These are phyloP conservation scores for Stygiomarasmius scandens DNA, from an alignment of 1,284 basidiomycete genomes.

Conservation along the genomic window DNA sequence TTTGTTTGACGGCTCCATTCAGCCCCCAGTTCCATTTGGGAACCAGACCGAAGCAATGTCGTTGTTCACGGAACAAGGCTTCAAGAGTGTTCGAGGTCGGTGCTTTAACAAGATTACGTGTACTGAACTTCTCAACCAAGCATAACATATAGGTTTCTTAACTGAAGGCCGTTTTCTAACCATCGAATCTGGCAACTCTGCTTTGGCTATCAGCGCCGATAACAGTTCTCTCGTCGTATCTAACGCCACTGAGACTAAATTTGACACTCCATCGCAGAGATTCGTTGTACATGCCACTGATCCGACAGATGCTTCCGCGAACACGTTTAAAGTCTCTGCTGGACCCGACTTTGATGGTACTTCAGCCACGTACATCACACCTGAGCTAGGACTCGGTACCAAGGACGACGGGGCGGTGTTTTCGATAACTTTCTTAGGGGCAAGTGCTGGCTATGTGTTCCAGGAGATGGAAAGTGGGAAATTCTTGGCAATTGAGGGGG, in stretches of 20 bases:
- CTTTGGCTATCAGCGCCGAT: slow-evolving; percentile 2
- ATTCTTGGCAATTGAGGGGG: slow-evolving; percentile 3
- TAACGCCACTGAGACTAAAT: not conserved
- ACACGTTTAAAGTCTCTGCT: slow-evolving; percentile 12
- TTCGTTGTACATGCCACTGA: slow-evolving; percentile 15
- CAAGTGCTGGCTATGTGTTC: slow-evolving; percentile 2
- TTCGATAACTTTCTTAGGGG: slow-evolving; percentile 2
- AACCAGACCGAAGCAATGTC: slow-evolving; percentile 4
- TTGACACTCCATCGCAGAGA: slow-evolving; percentile 9
- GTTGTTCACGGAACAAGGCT: slow-evolving; percentile 9
- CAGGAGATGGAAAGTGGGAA: slow-evolving; percentile 1
- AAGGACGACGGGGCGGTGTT: slow-evolving; percentile 10
- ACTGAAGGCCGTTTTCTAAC: slow-evolving; percentile 13
- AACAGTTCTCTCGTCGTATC: slow-evolving; percentile 4
- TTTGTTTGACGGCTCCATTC: slow-evolving; percentile 2
- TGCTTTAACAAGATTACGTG: not conserved
- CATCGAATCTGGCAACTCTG: slow-evolving; percentile 7
- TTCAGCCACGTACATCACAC: not conserved
- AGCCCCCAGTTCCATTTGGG: slow-evolving; percentile 9
- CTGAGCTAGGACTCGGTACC: slow-evolving; percentile 2
- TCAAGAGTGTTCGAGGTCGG: slow-evolving; percentile 10
- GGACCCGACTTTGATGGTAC: not conserved
- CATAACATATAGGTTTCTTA: not conserved
- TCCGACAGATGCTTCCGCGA: slow-evolving; percentile 3
- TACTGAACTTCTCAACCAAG: not conserved